Conservation (phyloP, 805 yeast species). For the Lipomyces japonicus region DNA sequence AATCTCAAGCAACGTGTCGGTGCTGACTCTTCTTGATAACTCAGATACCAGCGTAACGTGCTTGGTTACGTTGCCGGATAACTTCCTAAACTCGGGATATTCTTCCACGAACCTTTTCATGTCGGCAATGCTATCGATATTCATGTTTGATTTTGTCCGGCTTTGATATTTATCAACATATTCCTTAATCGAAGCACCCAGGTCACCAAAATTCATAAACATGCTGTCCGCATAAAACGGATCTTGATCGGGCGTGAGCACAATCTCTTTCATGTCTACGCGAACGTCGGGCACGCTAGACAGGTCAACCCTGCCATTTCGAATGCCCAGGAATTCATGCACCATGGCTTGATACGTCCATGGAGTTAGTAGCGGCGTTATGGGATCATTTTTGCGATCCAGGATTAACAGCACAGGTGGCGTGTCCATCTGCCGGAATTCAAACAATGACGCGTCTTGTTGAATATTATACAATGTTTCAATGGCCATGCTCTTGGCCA, state of each 20-base stretch:
- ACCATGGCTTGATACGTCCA: constrained; percentile 99
- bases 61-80: constrained; percentile 83
- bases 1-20: constrained; percentile 66
- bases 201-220: constrained; percentile 90
- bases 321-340: constrained; percentile 81
- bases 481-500: constrained; percentile 64
- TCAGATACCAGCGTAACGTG: constrained; percentile 90
- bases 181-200: constrained; percentile 80
- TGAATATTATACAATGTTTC: constrained; percentile 46
- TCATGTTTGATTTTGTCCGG: constrained; percentile 70
- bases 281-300: constrained; percentile 52
- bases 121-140: constrained; percentile 76
- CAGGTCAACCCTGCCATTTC: constrained; percentile 73
- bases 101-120: constrained; percentile 88
- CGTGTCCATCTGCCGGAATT: constrained; percentile 57
- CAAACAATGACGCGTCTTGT: constrained; percentile 55
- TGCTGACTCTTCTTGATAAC: constrained; percentile 67
- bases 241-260: constrained; percentile 66
- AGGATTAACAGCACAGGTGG: constrained; percentile 71
- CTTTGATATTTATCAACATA: constrained; percentile 78
- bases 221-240: constrained; percentile 72
- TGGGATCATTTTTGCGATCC: constrained; percentile 85
- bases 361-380: constrained; percentile 87
- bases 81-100: constrained; percentile 87
- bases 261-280: constrained; percentile 60